Evolutionary conservation across 2,329 filamentous ascomycete species (phyloP).

Genomic region (Tolypocladium album): DNA sequence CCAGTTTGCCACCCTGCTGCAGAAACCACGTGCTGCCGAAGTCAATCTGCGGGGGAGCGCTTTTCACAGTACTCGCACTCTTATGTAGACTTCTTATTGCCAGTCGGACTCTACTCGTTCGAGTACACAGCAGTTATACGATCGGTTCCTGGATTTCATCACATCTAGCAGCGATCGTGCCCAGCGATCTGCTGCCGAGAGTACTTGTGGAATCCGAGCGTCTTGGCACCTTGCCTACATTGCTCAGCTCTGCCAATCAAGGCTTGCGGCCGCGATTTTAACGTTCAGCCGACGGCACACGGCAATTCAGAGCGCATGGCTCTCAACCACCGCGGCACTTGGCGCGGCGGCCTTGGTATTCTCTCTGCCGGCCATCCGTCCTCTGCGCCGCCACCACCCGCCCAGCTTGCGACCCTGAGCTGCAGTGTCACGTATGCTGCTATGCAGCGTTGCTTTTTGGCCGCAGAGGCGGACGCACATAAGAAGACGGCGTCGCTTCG

Average conservation of each 20-base stretch:
- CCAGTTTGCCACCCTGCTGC: too few species aligned
- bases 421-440: not conserved
- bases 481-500: not conserved
- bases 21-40: too few species aligned
- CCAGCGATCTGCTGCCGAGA: not conserved
- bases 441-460: not conserved
- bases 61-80: too few species aligned
- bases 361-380: not conserved
- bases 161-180: too few species aligned
- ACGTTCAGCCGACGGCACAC: not conserved
- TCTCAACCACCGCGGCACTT: not conserved
- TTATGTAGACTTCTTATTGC: too few species aligned
- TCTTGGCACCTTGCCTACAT: not conserved
- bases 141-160: not conserved
- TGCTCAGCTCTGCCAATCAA: not conserved
- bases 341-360: not conserved
- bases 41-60: too few species aligned
- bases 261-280: too few species aligned
- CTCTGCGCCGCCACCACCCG: not conserved
- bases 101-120: too few species aligned
- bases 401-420: not conserved
- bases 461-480: not conserved
- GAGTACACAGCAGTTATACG: not conserved
- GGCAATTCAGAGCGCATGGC: not conserved
- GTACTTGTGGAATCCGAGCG: not conserved